phyloP scores from a whole-genome alignment of 2,329 filamentous ascomycete species.

The Ceratocystis albifundus region DNA sequence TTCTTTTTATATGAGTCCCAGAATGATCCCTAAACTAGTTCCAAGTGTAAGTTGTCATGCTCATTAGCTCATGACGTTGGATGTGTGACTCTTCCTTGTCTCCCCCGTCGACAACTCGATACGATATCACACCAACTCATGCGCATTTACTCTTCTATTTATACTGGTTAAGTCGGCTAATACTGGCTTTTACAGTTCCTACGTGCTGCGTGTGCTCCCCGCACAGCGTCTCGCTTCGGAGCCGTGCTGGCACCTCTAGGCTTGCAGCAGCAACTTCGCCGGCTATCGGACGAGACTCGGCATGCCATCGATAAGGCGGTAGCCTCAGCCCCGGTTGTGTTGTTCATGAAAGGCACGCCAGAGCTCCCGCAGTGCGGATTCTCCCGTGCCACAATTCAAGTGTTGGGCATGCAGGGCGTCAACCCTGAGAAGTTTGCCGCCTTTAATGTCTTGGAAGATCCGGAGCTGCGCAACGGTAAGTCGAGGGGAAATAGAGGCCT shows the following conservation, averaged over 20 bases:
- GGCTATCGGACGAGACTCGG: conserved; percentile 65
- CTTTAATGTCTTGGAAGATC: conserved; percentile 91
- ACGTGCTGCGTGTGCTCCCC: not conserved
- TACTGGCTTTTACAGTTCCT: not conserved
- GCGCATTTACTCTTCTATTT: not conserved
- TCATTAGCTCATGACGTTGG: no score
- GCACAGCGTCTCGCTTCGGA: not conserved
- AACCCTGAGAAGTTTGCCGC: conserved; percentile 94
- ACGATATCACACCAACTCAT: not conserved
- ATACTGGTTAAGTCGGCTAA: not conserved
- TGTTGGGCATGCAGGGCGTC: conserved; percentile 86
- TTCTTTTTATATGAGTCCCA: not conserved
- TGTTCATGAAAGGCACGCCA: conserved; percentile 98
- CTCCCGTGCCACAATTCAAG: conserved; percentile 87
- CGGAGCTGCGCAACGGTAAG: conserved; percentile 69
- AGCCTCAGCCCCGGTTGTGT: conserved; percentile 73
- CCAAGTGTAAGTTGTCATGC: conserved; percentile 2
- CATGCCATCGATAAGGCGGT: conserved; percentile 86
- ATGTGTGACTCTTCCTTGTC: not conserved
- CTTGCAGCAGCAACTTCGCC: conserved; percentile 3
- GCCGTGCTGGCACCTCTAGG: not conserved
- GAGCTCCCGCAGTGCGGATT: conserved; percentile 95
- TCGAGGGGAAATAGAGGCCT: not conserved
- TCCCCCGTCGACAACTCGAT: not conserved
- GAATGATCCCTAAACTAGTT: conserved; percentile 1